These are phyloP conservation scores for Amaranthus cruentus DNA, from an alignment of 148 eudicot species.

Conservation along the genomic window DNA sequence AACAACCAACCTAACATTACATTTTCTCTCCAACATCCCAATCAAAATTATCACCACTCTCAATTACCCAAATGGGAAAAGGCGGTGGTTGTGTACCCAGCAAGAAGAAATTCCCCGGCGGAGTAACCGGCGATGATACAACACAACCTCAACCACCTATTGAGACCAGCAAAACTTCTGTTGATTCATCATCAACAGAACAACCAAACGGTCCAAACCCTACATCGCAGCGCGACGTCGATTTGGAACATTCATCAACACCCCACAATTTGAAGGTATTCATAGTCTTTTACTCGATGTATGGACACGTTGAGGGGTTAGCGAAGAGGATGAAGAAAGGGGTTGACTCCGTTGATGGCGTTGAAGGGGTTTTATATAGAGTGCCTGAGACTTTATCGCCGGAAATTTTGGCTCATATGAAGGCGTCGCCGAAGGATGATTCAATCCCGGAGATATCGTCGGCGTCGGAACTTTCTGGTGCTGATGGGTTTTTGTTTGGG, in stretches of 20 bases:
- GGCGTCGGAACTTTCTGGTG: constrained; percentile 38
- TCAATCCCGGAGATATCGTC: constrained; percentile 54
- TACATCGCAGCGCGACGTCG: constrained; percentile 7
- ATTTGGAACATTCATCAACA: neutral
- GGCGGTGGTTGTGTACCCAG: constrained; percentile 88
- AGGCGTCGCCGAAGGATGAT: constrained; percentile 69
- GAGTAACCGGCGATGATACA: constrained; percentile 7
- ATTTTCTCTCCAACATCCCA: neutral
- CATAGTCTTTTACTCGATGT: constrained; percentile 84
- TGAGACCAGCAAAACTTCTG: neutral
- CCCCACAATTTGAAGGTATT: constrained; percentile 41
- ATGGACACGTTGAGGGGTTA: constrained; percentile 80
- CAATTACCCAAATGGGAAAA: constrained; percentile 56
- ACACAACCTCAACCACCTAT: constrained; percentile 7
- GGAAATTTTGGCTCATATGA: constrained; percentile 54
- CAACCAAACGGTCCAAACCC: neutral
- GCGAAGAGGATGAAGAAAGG: constrained; percentile 69
- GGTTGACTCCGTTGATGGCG: constrained; percentile 62
- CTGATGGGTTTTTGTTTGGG: constrained; percentile 77
- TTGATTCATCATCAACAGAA: constrained; percentile 11
- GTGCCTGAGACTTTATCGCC: constrained; percentile 75
- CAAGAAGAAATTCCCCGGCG: constrained; percentile 40
- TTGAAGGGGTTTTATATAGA: constrained; percentile 54
- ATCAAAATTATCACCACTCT: neutral
- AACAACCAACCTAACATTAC: neutral